Conservation (phyloP, 495 filamentous ascomycete species). For the Daldinia concentrica region DNA sequence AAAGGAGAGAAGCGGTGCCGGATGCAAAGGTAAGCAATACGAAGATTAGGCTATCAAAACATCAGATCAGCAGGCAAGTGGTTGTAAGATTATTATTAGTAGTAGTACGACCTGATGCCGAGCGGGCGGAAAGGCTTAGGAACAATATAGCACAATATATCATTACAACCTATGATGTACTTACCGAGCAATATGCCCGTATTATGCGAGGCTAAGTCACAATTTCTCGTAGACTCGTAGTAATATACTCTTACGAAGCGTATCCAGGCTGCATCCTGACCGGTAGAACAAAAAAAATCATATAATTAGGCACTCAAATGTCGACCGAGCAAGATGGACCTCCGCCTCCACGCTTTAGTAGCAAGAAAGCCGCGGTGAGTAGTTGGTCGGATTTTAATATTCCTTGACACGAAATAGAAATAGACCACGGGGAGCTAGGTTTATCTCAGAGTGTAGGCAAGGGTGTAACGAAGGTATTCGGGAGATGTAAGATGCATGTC, state of each 20-base stretch:
- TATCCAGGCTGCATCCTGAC: neutral
- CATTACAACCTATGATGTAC: neutral
- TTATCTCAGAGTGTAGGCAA: conserved; percentile 55
- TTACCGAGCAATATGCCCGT: neutral
- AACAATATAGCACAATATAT: neutral
- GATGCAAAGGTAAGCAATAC: neutral
- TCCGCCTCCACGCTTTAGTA: conserved; percentile 49
- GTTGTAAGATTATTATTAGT: neutral
- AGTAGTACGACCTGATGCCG: neutral
- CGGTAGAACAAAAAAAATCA: neutral
- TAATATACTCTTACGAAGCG: neutral
- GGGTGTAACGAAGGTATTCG: conserved; percentile 13
- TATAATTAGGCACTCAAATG: conserved; percentile 35
- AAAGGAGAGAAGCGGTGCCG: neutral
- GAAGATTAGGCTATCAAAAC: neutral
- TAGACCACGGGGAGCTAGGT: conserved; percentile 55
- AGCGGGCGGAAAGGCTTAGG: neutral
- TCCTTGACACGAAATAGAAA: conserved; percentile 59
- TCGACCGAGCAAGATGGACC: conserved; percentile 60
- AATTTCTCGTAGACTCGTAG: neutral
- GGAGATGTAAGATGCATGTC: conserved; percentile 1
- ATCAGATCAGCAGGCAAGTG: neutral
- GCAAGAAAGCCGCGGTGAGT: conserved; percentile 61
- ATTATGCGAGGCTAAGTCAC: neutral
- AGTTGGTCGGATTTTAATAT: conserved; percentile 56